Evolutionary conservation across 1,284 basidiomycete species (phyloP).

Genomic region (Cryptococcus maquisensis): DNA sequence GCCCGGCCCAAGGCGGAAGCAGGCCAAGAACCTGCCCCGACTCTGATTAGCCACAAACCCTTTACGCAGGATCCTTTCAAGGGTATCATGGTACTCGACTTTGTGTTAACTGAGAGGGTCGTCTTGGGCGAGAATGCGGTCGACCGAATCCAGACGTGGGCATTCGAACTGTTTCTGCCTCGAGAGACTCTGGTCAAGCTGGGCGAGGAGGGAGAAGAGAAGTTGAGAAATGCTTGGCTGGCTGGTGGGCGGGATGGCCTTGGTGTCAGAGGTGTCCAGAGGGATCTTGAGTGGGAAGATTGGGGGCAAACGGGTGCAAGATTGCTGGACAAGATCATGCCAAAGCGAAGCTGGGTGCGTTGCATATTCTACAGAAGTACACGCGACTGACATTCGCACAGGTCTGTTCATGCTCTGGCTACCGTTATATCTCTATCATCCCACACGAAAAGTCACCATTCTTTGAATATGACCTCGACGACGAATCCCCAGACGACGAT

Average conservation of each 20-base stretch:
- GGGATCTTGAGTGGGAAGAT: conserved; percentile 30
- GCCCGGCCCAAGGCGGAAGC: conserved; percentile 2
- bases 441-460: background rate
- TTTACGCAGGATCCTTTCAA: conserved; percentile 43
- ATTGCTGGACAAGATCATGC: conserved; percentile 28
- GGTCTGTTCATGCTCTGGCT: conserved; percentile 47
- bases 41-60: conserved; percentile 27
- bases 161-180: conserved; percentile 52
- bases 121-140: background rate
- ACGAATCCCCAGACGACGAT: conserved; percentile 9
- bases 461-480: background rate
- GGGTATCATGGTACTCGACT: conserved; percentile 43
- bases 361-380: background rate
- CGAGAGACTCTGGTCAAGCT: conserved; percentile 52
- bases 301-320: conserved; percentile 40
- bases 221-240: conserved; percentile 40
- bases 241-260: conserved; percentile 39
- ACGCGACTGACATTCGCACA: conserved; percentile 11
- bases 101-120: conserved; percentile 17
- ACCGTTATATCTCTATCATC: conserved; percentile 37
- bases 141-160: background rate
- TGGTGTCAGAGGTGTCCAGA: conserved; percentile 17
- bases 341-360: conserved; percentile 38
- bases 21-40: conserved; percentile 6
- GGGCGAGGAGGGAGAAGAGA: conserved; percentile 39